Evolutionary conservation across 228 moss, liverwort and hornwort genomes (phyloP).

Genomic region (Sphagnum magellanicum): DNA sequence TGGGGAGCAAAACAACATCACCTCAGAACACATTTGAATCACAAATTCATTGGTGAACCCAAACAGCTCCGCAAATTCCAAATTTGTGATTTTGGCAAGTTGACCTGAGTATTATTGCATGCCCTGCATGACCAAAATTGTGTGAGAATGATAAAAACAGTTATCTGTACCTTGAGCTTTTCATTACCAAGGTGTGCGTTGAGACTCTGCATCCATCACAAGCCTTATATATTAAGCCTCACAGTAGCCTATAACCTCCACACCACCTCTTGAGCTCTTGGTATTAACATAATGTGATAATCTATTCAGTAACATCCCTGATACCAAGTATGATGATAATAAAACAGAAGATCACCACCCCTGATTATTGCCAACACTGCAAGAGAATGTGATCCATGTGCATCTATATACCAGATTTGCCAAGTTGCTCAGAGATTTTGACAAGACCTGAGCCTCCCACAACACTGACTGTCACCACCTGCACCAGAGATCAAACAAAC

Average conservation of each 20-base stretch:
- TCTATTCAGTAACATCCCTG: background rate
- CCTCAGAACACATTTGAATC: background rate
- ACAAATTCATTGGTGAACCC: background rate
- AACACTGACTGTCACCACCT: slow-evolving; percentile 45
- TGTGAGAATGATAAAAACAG: too few relatives aligned
- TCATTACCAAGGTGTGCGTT: slow-evolving; percentile 32
- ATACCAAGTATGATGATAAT: background rate
- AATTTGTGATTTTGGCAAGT: too few relatives aligned
- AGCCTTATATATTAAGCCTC: background rate
- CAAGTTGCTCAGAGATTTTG: slow-evolving; percentile 55
- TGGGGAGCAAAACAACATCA: background rate
- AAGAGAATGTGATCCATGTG: background rate
- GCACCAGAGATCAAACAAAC: background rate
- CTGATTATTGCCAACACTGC: background rate
- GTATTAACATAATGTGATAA: background rate
- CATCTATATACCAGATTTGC: slow-evolving; percentile 18
- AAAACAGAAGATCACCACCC: background rate
- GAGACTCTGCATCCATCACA: slow-evolving; percentile 28
- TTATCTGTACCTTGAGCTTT: slow-evolving; percentile 25
- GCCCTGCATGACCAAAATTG: too few relatives aligned
- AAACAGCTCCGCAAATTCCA: too few relatives aligned
- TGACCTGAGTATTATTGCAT: too few relatives aligned
- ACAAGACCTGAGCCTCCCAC: slow-evolving; percentile 52
- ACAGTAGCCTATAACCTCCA: background rate
- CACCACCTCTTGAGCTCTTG: background rate